Evolutionary conservation across 495 filamentous ascomycete genomes (phyloP).

Genomic region (Neurospora sp.): DNA sequence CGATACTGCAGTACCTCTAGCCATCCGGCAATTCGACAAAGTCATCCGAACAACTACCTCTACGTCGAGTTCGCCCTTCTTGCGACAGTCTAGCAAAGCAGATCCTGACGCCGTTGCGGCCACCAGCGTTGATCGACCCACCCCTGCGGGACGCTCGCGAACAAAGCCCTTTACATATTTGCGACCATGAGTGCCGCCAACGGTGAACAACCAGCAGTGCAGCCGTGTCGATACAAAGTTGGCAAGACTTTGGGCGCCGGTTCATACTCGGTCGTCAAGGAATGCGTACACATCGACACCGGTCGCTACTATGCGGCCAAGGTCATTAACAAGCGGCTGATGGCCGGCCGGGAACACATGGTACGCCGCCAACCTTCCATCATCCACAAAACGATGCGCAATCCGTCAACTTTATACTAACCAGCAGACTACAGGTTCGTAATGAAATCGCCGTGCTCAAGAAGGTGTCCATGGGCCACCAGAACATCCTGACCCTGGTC

Average conservation of each 20-base stretch:
- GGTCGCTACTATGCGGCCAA: conserved; percentile 98
- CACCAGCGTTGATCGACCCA: not conserved
- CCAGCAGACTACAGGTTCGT: conserved; percentile 52
- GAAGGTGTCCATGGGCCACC: conserved; percentile 92
- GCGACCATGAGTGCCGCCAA: conserved; percentile 25
- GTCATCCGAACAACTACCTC: not conserved
- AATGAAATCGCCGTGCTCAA: conserved; percentile 98
- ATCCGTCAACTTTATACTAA: not conserved
- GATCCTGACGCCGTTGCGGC: not conserved
- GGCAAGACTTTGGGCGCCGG: conserved; percentile 95
- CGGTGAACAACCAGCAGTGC: conserved; percentile 33
- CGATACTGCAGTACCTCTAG: not conserved
- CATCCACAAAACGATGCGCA: not conserved
- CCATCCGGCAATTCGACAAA: not conserved
- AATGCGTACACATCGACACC: conserved; percentile 97
- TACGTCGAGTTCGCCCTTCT: not conserved
- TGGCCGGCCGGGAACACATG: conserved; percentile 98
- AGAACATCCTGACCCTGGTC: conserved; percentile 93
- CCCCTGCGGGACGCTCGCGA: not conserved
- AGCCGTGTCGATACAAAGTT: conserved; percentile 80
- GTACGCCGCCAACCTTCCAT: conserved; percentile 34
- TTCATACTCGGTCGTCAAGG: conserved; percentile 98
- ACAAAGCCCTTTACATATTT: not conserved
- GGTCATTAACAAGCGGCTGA: conserved; percentile 97
- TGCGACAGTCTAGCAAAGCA: not conserved